Evolutionary conservation across 2,329 filamentous ascomycete species (phyloP).

Genomic region (Ophiosphaerella herpotricha): DNA sequence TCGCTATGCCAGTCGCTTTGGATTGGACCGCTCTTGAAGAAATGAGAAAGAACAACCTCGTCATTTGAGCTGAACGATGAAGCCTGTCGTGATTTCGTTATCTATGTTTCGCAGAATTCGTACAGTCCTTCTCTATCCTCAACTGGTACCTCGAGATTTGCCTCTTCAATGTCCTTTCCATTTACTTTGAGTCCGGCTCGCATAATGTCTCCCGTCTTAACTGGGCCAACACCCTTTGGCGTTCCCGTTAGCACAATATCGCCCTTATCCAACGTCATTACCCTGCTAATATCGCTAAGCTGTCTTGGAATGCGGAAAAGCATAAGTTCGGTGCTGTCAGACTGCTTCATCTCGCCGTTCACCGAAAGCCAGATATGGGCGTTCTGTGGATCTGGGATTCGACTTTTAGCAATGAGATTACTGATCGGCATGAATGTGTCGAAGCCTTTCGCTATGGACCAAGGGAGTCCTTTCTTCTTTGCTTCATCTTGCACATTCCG

Average conservation of each 20-base stretch:
- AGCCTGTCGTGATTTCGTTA: background rate
- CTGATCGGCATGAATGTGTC: constrained; percentile 95
- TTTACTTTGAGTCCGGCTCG: constrained; percentile 77
- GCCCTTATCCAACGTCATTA: constrained; percentile 91
- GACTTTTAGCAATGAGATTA: constrained; percentile 75
- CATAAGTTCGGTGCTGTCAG: constrained; percentile 91
- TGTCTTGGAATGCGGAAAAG: constrained; percentile 87
- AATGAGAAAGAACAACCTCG: background rate
- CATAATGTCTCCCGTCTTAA: constrained; percentile 85
- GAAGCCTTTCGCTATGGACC: constrained; percentile 96
- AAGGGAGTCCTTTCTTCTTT: constrained; percentile 95
- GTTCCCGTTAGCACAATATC: constrained; percentile 97
- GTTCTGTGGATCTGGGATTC: constrained; percentile 85
- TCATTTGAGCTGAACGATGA: background rate
- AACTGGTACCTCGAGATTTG: constrained; percentile 80
- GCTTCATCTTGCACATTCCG: constrained; percentile 95
- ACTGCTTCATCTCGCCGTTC: constrained; percentile 77
- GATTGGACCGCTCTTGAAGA: background rate
- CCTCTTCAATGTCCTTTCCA: constrained; percentile 83
- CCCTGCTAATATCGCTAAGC: constrained; percentile 86
- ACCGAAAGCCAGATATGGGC: constrained; percentile 85
- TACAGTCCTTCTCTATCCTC: constrained; percentile 79
- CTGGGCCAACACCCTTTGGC: constrained; percentile 89
- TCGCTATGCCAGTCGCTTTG: background rate
- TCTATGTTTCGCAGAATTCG: constrained; percentile 63